A percentile compares a stretch with the other conserved stretches of the same genome.
phyloP scores from a whole-genome alignment of 164 flowering plant genomes.

The Vitis vinifera region DNA sequence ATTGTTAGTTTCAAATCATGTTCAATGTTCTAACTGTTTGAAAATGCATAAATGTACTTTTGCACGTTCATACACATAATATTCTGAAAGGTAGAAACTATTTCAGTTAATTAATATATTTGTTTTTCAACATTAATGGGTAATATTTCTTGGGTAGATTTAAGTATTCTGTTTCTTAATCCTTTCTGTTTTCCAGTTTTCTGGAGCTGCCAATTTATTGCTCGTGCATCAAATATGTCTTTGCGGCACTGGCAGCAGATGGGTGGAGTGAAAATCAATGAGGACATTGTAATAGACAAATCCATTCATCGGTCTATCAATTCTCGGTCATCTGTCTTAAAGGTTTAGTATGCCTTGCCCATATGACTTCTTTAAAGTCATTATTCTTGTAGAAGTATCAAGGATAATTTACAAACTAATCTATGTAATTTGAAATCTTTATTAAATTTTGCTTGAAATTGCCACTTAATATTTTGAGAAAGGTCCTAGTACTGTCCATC shows the following conservation, averaged over 20 bases:
- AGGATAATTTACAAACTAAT: not conserved
- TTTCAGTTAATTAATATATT: too few species aligned
- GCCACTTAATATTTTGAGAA: too few species aligned
- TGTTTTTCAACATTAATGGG: too few species aligned
- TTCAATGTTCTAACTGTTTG: too few species aligned
- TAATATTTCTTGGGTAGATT: too few species aligned
- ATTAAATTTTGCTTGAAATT: too few species aligned
- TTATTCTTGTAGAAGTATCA: conserved; percentile 6
- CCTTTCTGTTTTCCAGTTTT: conserved; percentile 46
- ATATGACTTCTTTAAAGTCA: not conserved
- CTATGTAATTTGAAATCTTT: too few species aligned
- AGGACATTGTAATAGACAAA: conserved; percentile 74
- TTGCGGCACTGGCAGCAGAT: conserved; percentile 84
- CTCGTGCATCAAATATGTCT: conserved; percentile 81
- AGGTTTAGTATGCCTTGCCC: conserved; percentile 42
- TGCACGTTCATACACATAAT: too few species aligned
- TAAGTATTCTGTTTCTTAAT: not conserved
- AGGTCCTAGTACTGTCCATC: too few species aligned
- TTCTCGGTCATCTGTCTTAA: conserved; percentile 78
- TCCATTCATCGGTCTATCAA: conserved; percentile 75
- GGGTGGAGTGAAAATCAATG: conserved; percentile 85
- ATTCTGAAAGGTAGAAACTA: too few species aligned
- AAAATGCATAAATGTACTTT: too few species aligned
- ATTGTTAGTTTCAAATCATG: not conserved
- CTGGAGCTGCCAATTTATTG: conserved; percentile 93